A percentile compares a stretch with the other conserved stretches of the same genome.
Evolutionary conservation across 306 rosid genomes (phyloP).

Genomic region (Sicyos edulis): DNA sequence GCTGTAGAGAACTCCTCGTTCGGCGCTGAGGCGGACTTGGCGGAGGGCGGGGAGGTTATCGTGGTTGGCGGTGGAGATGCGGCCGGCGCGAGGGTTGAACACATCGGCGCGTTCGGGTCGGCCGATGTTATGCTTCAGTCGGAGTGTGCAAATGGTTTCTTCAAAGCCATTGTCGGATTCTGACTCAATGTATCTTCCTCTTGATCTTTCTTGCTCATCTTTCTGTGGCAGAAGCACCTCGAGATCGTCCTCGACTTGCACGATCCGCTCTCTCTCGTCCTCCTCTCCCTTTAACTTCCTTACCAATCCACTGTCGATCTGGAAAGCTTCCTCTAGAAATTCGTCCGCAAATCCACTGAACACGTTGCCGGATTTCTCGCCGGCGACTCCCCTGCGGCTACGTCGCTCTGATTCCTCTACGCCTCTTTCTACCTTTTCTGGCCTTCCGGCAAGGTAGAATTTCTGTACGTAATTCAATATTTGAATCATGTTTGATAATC

Average conservation of each 20-base stretch:
- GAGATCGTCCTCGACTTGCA: conserved; percentile 19
- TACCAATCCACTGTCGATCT: conserved; percentile 9
- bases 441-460: conserved; percentile 32
- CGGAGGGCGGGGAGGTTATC: conserved; percentile 27
- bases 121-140: conserved; percentile 22
- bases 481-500: too few relatives aligned
- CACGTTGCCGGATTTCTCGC: conserved; percentile 18
- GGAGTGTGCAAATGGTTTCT: conserved; percentile 31
- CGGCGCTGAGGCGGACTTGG: conserved; percentile 29
- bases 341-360: conserved; percentile 27
- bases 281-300: conserved; percentile 12
- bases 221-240: conserved; percentile 11
- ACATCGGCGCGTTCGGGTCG: conserved; percentile 26
- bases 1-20: conserved; percentile 32
- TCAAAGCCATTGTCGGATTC: conserved; percentile 27
- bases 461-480: too few relatives aligned
- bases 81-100: conserved; percentile 33
- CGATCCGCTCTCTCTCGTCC: conserved; percentile 29
- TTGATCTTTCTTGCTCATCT: conserved; percentile 17
- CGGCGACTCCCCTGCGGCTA: background rate
- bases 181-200: background rate
- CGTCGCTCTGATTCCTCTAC: background rate
- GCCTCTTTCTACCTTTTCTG: background rate
- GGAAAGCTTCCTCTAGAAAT: conserved; percentile 15
- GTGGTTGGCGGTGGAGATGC: conserved; percentile 28